Evolutionary conservation across 345 rosid genomes (phyloP).

Genomic region (Leavenworthia alabamica): DNA sequence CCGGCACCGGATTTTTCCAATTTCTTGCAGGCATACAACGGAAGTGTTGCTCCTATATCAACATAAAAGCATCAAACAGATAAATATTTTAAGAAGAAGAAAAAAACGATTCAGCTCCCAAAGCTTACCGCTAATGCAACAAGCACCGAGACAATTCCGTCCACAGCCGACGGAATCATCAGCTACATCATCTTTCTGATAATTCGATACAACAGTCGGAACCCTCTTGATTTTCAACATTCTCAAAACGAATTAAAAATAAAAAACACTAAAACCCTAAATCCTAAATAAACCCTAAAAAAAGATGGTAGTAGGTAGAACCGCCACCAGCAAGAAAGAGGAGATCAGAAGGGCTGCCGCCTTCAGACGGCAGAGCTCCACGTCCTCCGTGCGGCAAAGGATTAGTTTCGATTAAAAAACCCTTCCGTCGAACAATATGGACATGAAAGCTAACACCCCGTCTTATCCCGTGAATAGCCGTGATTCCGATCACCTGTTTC

Average conservation of each 20-base stretch:
- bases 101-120: too few species aligned
- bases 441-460: slow-evolving; percentile 5
- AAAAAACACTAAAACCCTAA: too few species aligned
- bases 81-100: too few species aligned
- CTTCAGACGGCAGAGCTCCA: slow-evolving; percentile 99
- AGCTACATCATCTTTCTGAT: slow-evolving; percentile 66
- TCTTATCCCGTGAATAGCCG: slow-evolving; percentile 18
- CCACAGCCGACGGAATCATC: slow-evolving; percentile 74
- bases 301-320: too few species aligned
- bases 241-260: too few species aligned
- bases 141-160: slow-evolving; percentile 63
- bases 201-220: slow-evolving; percentile 77
- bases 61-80: too few species aligned
- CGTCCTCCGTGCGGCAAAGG: slow-evolving; percentile 99
- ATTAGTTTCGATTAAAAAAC: slow-evolving; percentile 44
- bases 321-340: slow-evolving; percentile 99
- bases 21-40: slow-evolving; percentile 66
- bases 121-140: slow-evolving; percentile 61
- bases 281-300: too few species aligned
- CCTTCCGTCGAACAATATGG: slow-evolving; percentile 15
- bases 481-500: too few species aligned
- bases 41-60: slow-evolving; percentile 75
- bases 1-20: slow-evolving; percentile 26
- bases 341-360: slow-evolving; percentile 99
- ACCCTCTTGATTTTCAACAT: slow-evolving; percentile 81